phyloP scores from a whole-genome alignment of 306 rosid species.

The Medicago ruthenica region DNA sequence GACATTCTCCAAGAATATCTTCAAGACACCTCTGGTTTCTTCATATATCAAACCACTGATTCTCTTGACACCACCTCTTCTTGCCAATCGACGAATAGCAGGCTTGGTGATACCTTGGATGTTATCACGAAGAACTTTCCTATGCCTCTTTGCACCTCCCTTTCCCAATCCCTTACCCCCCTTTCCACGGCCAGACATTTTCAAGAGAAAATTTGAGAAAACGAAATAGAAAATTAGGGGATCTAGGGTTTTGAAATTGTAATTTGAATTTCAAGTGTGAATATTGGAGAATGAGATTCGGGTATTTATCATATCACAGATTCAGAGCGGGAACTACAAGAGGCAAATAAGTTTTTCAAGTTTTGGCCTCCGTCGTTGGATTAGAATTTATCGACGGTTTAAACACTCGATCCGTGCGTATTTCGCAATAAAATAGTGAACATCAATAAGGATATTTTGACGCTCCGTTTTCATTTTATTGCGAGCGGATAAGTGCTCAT shows the following conservation, averaged over 20 bases:
- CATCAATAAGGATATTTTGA: slow-evolving; percentile 16
- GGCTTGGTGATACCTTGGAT: slow-evolving; percentile 51
- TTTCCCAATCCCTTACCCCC: slow-evolving; percentile 47
- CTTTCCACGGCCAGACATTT: slow-evolving; percentile 47
- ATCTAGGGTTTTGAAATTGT: background rate
- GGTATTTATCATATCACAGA: slow-evolving; percentile 12
- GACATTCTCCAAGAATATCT: slow-evolving; percentile 44
- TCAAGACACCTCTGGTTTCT: slow-evolving; percentile 45
- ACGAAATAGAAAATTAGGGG: background rate
- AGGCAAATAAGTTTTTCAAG: background rate
- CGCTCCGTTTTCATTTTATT: too few species aligned
- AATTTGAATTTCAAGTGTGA: background rate
- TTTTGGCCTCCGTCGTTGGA: background rate
- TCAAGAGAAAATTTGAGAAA: background rate
- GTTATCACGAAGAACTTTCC: slow-evolving; percentile 45
- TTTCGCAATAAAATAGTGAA: too few species aligned
- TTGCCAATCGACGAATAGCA: slow-evolving; percentile 42
- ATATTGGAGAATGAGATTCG: fast-evolving
- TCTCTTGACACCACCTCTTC: slow-evolving; percentile 47
- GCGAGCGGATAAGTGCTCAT: too few species aligned
- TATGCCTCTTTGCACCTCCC: slow-evolving; percentile 50
- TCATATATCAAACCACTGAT: slow-evolving; percentile 47
- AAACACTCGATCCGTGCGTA: slow-evolving; percentile 11
- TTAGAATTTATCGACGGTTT: slow-evolving; percentile 5
- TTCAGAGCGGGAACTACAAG: slow-evolving; percentile 12